phyloP scores from a whole-genome alignment of 208 protist genomes.

The Leishmania mexicana region DNA sequence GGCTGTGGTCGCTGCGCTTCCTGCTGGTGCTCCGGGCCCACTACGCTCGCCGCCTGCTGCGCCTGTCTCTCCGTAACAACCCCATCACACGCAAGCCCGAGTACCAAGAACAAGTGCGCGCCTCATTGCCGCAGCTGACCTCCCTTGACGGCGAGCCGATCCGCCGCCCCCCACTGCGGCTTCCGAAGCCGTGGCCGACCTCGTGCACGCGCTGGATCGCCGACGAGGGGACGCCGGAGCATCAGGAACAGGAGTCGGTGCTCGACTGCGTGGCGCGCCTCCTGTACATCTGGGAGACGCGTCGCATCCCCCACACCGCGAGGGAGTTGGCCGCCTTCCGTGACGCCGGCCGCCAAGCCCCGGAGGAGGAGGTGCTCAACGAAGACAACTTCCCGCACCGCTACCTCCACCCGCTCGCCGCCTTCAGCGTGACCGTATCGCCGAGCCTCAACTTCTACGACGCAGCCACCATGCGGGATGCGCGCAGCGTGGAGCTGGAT shows the following conservation, averaged over 20 bases:
- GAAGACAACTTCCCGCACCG: slow-evolving; percentile 87
- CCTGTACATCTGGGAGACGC: slow-evolving; percentile 78
- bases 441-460: slow-evolving; percentile 57
- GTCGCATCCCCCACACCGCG: slow-evolving; percentile 68
- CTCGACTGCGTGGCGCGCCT: slow-evolving; percentile 64
- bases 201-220: slow-evolving; percentile 36
- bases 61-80: slow-evolving; percentile 73
- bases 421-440: slow-evolving; percentile 57
- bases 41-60: slow-evolving; percentile 71
- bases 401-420: slow-evolving; percentile 73
- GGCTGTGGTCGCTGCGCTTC: slow-evolving; percentile 78
- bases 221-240: slow-evolving; percentile 1
- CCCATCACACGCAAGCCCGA: slow-evolving; percentile 88
- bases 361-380: slow-evolving; percentile 66
- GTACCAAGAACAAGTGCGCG: slow-evolving; percentile 86
- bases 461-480: slow-evolving; percentile 44
- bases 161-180: slow-evolving; percentile 67
- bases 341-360: slow-evolving; percentile 4
- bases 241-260: slow-evolving; percentile 34
- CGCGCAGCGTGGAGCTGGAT: slow-evolving; percentile 68
- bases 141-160: slow-evolving; percentile 80
- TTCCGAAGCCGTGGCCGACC: slow-evolving; percentile 53
- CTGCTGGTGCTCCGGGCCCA: slow-evolving; percentile 72
- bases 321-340: slow-evolving; percentile 33
- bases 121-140: slow-evolving; percentile 72